These are phyloP conservation scores for Arthrobotrys iridis DNA, from an alignment of 2,329 filamentous ascomycete genomes.

Conservation along the genomic window DNA sequence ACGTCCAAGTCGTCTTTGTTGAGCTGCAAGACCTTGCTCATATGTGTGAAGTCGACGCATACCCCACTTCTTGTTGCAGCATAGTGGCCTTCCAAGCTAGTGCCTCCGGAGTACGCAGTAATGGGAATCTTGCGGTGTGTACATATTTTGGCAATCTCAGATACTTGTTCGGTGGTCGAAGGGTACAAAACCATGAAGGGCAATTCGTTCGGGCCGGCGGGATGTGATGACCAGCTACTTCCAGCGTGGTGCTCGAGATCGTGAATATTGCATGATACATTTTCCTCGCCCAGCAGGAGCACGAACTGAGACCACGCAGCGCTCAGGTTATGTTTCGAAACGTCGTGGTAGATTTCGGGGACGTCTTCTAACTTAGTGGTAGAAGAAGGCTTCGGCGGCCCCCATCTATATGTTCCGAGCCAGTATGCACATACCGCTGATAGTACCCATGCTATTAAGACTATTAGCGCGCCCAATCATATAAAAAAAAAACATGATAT, in stretches of 20 bases:
- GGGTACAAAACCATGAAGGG: constrained; percentile 81
- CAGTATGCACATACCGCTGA: constrained; percentile 68
- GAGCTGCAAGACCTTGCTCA: constrained; percentile 81
- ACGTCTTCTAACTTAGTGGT: constrained; percentile 70
- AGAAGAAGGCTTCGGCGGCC: constrained; percentile 67
- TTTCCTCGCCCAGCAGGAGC: constrained; percentile 71
- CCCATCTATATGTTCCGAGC: constrained; percentile 68
- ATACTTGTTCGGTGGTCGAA: constrained; percentile 80
- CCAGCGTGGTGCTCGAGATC: constrained; percentile 70
- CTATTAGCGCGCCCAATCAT: constrained; percentile 4
- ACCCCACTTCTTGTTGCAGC: constrained; percentile 83
- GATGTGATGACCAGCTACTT: constrained; percentile 73
- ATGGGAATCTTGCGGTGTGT: constrained; percentile 83
- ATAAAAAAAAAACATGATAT: constrained; percentile 5
- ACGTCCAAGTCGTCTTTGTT: constrained; percentile 82
- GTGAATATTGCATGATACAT: constrained; percentile 70
- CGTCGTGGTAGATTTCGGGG: constrained; percentile 68
- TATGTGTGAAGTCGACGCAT: constrained; percentile 84
- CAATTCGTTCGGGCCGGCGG: constrained; percentile 63
- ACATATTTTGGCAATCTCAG: constrained; percentile 88
- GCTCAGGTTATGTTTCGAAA: constrained; percentile 72
- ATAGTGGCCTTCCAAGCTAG: constrained; percentile 88
- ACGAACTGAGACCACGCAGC: constrained; percentile 76
- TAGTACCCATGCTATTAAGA: constrained; percentile 55
- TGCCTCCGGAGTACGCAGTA: constrained; percentile 86